A percentile compares a stretch with the other conserved stretches of the same genome.
These are phyloP conservation scores for Favolaschia claudopus DNA, from an alignment of 768 basidiomycete genomes.

Conservation along the genomic window DNA sequence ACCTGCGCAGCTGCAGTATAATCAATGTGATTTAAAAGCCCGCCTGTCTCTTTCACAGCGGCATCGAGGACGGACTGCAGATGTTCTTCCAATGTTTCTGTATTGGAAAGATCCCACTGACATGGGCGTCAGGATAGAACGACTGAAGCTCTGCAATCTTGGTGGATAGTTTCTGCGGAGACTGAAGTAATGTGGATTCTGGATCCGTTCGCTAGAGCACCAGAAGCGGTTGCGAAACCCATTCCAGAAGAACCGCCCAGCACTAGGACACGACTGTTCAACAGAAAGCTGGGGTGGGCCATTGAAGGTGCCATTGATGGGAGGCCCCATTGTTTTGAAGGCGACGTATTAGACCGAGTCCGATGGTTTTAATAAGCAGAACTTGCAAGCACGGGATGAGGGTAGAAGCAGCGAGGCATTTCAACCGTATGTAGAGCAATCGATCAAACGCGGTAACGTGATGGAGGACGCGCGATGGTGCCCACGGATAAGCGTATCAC, in stretches of 20 bases:
- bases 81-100: constrained; percentile 5
- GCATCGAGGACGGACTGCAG: background rate
- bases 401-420: no score
- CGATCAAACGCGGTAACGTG: no score
- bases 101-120: constrained; percentile 11
- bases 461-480: no score
- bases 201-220: constrained; percentile 6
- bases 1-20: constrained; percentile 1
- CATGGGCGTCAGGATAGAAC: background rate
- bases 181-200: constrained; percentile 7
- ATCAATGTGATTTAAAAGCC: constrained; percentile 5
- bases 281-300: constrained; percentile 9
- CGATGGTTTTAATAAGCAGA: no score
- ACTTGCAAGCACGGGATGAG: no score
- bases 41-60: background rate
- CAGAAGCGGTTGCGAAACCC: constrained; percentile 5
- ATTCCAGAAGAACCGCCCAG: constrained; percentile 4
- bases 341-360: no score
- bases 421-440: no score
- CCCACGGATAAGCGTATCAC: no score
- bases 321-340: no score
- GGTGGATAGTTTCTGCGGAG: background rate
- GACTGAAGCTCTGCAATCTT: constrained; percentile 1
- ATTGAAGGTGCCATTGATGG: no score
- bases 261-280: background rate